A percentile compares a stretch with the other conserved stretches of the same genome.
These are phyloP conservation scores for Acanthamoeba healyi DNA, from an alignment of 208 protist species.

Conservation along the genomic window DNA sequence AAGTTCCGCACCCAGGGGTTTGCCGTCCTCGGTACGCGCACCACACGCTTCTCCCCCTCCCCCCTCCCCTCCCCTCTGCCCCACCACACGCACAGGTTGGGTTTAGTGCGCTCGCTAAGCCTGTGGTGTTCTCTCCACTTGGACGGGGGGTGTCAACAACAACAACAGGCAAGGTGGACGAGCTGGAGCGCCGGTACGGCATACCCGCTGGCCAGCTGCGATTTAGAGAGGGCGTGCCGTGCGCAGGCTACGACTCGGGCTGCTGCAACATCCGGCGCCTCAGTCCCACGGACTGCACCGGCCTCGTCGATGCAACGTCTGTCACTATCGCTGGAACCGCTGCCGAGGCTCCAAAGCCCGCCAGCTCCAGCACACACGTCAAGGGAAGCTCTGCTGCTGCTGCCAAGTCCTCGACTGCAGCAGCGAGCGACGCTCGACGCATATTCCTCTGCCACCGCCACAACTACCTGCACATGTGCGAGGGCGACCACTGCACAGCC, in stretches of 20 bases:
- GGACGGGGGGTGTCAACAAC: too few species aligned
- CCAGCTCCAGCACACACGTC: neutral
- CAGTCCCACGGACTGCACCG: neutral
- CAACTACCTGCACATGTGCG: slow-evolving; percentile 36
- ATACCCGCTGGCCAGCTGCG: neutral
- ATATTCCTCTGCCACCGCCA: slow-evolving; percentile 13
- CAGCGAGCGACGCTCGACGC: neutral
- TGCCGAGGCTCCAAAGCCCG: neutral
- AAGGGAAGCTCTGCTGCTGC: neutral
- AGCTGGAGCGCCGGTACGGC: neutral
- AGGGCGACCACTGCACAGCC: neutral
- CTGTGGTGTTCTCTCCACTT: too few species aligned
- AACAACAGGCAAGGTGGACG: neutral
- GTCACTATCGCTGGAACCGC: neutral
- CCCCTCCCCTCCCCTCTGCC: neutral
- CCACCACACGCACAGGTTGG: too few species aligned
- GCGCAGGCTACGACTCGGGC: neutral
- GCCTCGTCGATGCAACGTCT: neutral
- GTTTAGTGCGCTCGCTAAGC: too few species aligned
- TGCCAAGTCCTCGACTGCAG: neutral
- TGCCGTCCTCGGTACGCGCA: neutral
- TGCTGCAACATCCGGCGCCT: neutral
- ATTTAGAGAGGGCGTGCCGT: slow-evolving; percentile 10
- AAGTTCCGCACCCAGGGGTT: slow-evolving; percentile 1
- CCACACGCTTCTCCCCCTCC: neutral